Conservation (phyloP, 192 early-diverging fungal species). For the Rhizoclosmatium sp. region DNA sequence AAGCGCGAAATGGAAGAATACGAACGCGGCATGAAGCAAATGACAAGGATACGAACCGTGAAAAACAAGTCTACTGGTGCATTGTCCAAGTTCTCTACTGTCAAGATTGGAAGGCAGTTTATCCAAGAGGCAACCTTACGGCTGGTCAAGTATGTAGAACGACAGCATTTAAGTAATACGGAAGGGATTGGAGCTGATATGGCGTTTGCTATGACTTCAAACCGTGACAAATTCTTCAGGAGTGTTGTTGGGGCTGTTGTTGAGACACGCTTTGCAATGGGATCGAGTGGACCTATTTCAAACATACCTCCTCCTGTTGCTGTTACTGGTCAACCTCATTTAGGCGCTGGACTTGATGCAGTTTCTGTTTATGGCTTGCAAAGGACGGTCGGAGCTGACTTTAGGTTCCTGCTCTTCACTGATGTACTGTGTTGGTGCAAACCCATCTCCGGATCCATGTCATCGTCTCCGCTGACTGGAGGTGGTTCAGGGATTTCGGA, state of each 20-base stretch:
- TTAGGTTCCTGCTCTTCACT: conserved; percentile 52
- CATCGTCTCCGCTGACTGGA: conserved; percentile 5
- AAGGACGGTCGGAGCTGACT: conserved; percentile 40
- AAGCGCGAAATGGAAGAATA: conserved; percentile 73
- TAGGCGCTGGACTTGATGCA: conserved; percentile 33
- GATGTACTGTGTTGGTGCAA: conserved; percentile 61
- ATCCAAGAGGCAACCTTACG: conserved; percentile 37
- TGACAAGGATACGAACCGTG: conserved; percentile 32
- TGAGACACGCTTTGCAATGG: conserved; percentile 37
- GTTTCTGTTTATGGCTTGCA: conserved; percentile 44
- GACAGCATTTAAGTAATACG: conserved; percentile 25
- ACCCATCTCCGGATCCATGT: conserved; percentile 16
- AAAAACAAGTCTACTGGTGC: conserved; percentile 31
- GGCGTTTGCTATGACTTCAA: conserved; percentile 23
- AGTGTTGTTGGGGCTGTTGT: conserved; percentile 6
- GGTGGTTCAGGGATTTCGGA: background rate
- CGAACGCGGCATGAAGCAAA: conserved; percentile 41
- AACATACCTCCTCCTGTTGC: conserved; percentile 11
- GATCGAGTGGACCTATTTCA: background rate
- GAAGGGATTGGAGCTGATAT: conserved; percentile 34
- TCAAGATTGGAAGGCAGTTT: conserved; percentile 27
- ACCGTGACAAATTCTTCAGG: conserved; percentile 14
- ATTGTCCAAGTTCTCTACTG: conserved; percentile 2
- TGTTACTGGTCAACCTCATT: conserved; percentile 7
- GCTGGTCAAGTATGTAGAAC: conserved; percentile 52